Conservation (phyloP, 2,329 filamentous ascomycete genomes). For the Verticillium albo-atrum region DNA sequence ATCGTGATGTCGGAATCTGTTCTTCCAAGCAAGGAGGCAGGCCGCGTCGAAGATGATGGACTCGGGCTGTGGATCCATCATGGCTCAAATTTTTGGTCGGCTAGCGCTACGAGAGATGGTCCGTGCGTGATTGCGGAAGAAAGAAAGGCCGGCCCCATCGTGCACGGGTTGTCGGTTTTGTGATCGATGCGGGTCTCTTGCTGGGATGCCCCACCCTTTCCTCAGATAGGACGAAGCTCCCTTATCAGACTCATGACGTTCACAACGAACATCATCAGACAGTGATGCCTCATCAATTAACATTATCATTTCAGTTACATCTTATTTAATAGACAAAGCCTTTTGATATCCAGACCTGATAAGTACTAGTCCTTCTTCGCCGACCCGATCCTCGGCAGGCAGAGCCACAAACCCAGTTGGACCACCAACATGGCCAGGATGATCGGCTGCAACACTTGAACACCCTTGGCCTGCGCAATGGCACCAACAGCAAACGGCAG, state of each 20-base stretch:
- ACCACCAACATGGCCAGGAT: constrained; percentile 44
- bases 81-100: constrained; percentile 1
- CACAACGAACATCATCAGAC: too few relatives aligned
- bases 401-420: constrained; percentile 41
- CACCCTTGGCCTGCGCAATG: constrained; percentile 54
- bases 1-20: not conserved
- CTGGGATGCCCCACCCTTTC: too few relatives aligned
- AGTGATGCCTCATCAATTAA: too few relatives aligned
- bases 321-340: too few relatives aligned
- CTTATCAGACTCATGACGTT: too few relatives aligned
- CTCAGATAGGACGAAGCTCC: too few relatives aligned
- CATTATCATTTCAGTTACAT: too few relatives aligned
- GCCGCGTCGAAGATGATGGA: not conserved
- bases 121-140: not conserved
- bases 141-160: not conserved
- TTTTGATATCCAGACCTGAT: not conserved
- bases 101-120: not conserved
- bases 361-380: constrained; percentile 19
- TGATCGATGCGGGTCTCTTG: too few relatives aligned
- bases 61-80: not conserved
- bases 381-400: constrained; percentile 36
- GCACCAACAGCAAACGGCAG: constrained; percentile 63
- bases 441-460: constrained; percentile 52
- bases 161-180: not conserved
- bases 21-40: not conserved